Base-by-base conservation (phyloP, 169 alveolate genomes). In the Babesia bigemina region DNA sequence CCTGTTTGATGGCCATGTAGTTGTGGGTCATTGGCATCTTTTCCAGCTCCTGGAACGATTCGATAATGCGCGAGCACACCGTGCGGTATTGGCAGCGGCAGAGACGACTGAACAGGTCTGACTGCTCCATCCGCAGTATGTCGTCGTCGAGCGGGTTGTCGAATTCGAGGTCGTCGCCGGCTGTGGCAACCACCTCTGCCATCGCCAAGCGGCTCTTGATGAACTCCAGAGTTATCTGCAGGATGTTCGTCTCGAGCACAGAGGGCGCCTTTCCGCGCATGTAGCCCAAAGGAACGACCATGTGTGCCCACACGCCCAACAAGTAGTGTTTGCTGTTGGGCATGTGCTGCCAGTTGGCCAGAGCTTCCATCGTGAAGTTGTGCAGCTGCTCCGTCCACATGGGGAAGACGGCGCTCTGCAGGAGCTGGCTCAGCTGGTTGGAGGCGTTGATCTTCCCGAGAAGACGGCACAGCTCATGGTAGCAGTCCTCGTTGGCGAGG, bases 251-350 rank as follows among this genome's bases (percentile, higher is more conserved):
- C 79, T 91, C 96, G 62, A 93, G 78, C 39, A 71, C 88, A 14
- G 82, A 48, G 12, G 97, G 97, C 52, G 89, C 96, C 55, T 89
- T 87, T 21, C 92, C 94, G 63, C 92, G 91, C 79, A 85, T 84
- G 79, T 91, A 92, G 29, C 88, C 92, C 45, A 93, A 84, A 42
- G 97, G 97, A 44, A 86, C 83, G n/a, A 93, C 93, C 96, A 95
- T 89, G 79, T 93, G 95, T 33, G 96, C 91, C 98, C 98, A 95
- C 62, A 93, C 95, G 11, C 96, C 96, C 75, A 95, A 84, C 44
- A 95, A 85, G 69, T 95, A 95, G 78, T 95, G 98, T 59, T 94
- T 94, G 76, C 97, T 93, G 81, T 95, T 95, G 50, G 97, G 96
- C 73, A 93, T 63, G 39, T 87, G 89, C 70, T 78, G 75, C 98